Conservation (phyloP, 2,329 filamentous ascomycete species). For the Diplodia sapinea region DNA sequence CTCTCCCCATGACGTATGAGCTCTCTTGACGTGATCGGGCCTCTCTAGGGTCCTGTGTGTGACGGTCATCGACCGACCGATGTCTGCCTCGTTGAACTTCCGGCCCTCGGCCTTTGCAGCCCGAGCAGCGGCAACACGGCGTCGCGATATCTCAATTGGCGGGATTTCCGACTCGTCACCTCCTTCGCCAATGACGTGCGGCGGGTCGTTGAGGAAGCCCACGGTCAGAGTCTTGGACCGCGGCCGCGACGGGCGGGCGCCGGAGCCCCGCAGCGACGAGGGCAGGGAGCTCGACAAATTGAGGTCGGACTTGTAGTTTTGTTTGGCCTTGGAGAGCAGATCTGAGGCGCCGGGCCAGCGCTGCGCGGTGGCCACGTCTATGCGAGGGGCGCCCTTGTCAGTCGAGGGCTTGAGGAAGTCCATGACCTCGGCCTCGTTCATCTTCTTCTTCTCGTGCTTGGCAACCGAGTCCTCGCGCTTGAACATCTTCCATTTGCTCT, state of each 20-base stretch:
- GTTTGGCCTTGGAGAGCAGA: slow-evolving; percentile 45
- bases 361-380: slow-evolving; percentile 58
- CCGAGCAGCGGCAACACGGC: slow-evolving; percentile 19
- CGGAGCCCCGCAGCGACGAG: slow-evolving; percentile 40
- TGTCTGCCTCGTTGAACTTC: slow-evolving; percentile 29
- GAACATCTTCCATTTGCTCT: slow-evolving; percentile 59
- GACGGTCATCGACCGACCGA: slow-evolving; percentile 27
- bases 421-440: slow-evolving; percentile 56
- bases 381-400: slow-evolving; percentile 50
- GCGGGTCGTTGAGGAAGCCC: slow-evolving; percentile 72
- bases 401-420: slow-evolving; percentile 64
- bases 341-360: slow-evolving; percentile 59
- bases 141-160: slow-evolving; percentile 69
- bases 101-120: slow-evolving; percentile 21
- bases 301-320: slow-evolving; percentile 39
- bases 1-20: slow-evolving; percentile 44
- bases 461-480: slow-evolving; percentile 45
- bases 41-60: slow-evolving; percentile 23
- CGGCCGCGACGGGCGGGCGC: slow-evolving; percentile 45
- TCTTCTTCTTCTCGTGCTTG: slow-evolving; percentile 43
- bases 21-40: slow-evolving; percentile 37
- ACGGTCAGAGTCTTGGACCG: slow-evolving; percentile 74
- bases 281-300: slow-evolving; percentile 42
- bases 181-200: slow-evolving; percentile 86
- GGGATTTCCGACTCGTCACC: slow-evolving; percentile 83